phyloP scores from a whole-genome alignment of 257 asterid genomes.

The Datura wrightii region DNA sequence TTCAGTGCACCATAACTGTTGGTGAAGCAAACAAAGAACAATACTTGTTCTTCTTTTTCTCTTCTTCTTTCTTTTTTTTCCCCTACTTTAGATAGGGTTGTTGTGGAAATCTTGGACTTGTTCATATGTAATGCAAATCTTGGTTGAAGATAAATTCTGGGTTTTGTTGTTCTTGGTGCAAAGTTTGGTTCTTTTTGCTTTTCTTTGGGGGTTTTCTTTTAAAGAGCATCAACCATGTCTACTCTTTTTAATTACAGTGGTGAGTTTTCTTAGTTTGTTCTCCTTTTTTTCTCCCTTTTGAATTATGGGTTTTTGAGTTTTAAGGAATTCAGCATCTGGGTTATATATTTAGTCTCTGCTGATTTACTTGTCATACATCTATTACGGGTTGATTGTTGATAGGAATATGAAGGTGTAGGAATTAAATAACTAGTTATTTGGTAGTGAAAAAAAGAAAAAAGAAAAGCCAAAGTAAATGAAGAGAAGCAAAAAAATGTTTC shows the following conservation, averaged over 20 bases:
- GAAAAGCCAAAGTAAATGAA: not conserved
- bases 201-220: constrained; percentile 56
- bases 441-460: no score
- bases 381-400: not conserved
- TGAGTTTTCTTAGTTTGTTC: constrained; percentile 45
- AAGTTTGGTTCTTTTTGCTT: constrained; percentile 53
- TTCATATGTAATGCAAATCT: constrained; percentile 58
- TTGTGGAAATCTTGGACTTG: constrained; percentile 35
- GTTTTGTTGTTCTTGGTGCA: constrained; percentile 55
- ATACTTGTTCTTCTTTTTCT: constrained; percentile 30
- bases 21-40: constrained; percentile 38
- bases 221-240: constrained; percentile 67
- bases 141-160: constrained; percentile 62
- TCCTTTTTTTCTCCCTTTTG: not conserved
- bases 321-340: not conserved
- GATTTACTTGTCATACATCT: not conserved
- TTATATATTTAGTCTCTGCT: not conserved
- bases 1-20: constrained; percentile 26
- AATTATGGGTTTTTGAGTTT: constrained; percentile 29
- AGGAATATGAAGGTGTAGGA: not conserved
- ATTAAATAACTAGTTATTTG: no score
- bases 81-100: constrained; percentile 69
- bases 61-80: constrained; percentile 44
- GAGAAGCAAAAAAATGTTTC: not conserved
- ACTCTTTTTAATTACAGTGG: constrained; percentile 93